Evolutionary conservation across 768 basidiomycete species (phyloP), one percentile per base, ranked within the genome.

Genomic region (Hypsizygus marmoreus): DNA sequence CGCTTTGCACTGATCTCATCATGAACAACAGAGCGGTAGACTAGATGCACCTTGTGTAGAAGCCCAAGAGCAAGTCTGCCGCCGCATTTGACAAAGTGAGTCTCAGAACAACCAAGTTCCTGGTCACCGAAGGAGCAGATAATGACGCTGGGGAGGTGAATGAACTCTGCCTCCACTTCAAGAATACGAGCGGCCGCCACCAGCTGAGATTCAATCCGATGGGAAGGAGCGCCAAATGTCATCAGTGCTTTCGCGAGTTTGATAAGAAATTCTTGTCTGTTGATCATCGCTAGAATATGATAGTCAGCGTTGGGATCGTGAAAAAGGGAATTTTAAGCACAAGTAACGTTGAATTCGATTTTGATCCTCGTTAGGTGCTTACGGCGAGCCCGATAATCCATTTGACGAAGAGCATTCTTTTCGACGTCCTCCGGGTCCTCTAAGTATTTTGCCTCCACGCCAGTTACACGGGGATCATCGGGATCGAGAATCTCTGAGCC

Each of bases 151-250:
- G 88, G 90, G 11, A 91, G 71, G 66, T 94, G 88, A 30, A 95
- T 87, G 61, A 94, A 95, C 62, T 95, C 91, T 34, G 91, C 91
- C 62, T 91, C 84, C 43, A 97, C 81, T 57, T 94, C 92, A 13
- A 97, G 82, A 41, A 94, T 92, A 12, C 84, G 79, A 0, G 94
- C 91, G 6, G 91, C 91, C 8, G 93, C 88, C 24, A 87, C 75
- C 29, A 97, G 81, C 62, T 97, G 94, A 2, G 91, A 86, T 66
- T 95, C 93, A 49, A 97, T 89, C 24, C 95, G 83, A 68, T 97
- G 95, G 17, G 91, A 92, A 0, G 93, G 92, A 13, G 93, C 91
- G 4, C 93, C 92, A 59, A 90, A 95, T 10, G 84, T 84, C 89
- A 97, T 94, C 30, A 97, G 73, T 13, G 90, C 84, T 49, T 85